Base-by-base conservation (phyloP, 2,329 filamentous ascomycete genomes). In the Gremmenia infestans region DNA sequence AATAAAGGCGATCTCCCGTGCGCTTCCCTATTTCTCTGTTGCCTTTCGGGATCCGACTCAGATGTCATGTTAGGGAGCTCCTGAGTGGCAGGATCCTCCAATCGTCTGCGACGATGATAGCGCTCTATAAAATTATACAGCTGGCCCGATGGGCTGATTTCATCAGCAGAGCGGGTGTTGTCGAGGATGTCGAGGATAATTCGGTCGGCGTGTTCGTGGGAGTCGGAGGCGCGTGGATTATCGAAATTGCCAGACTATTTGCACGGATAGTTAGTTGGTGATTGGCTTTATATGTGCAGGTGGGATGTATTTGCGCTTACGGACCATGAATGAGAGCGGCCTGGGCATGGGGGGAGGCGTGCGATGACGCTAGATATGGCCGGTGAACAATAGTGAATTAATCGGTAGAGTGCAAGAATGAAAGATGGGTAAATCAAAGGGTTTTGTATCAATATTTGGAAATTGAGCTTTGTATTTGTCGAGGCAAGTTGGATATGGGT, bases 61-160 rank as follows among this genome's bases (percentile, higher is more conserved):
- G 67, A 63, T 60, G 63, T 57, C 67, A 68, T 64, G 50, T 55
- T 66, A 53, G 65, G 60, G 56, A 59, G 40, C 65, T 60, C 50
- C 65, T 54, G 52, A 58, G 56, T 52, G 50, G 49, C 52, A 42
- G 52, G 43, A 23, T 36, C 45, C 12, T 48, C 54, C 57, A 60
- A 56, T 57, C 61, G 62, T 60, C 70, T 58, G 52, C 61, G 65
- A 35, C 65, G 64, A 61, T 74, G 69, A 53, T 70, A 74, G 56
- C 72, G 69, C 59, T 73, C 73, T 72, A 77, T 72, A 50, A 72
- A 71, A 62, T 73, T 67, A 59, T 71, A 73, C 49, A 77, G 63
- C 66, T 77, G 73, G 60, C 73, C 73, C 25, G 74, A 76, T 19
- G 72, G 71, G 50, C 71, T 74, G 46, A 74, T 71, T 43, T 73